These are phyloP conservation scores for Entoloma clypeatum DNA, from an alignment of 1,284 basidiomycete genomes.

Conservation along the genomic window DNA sequence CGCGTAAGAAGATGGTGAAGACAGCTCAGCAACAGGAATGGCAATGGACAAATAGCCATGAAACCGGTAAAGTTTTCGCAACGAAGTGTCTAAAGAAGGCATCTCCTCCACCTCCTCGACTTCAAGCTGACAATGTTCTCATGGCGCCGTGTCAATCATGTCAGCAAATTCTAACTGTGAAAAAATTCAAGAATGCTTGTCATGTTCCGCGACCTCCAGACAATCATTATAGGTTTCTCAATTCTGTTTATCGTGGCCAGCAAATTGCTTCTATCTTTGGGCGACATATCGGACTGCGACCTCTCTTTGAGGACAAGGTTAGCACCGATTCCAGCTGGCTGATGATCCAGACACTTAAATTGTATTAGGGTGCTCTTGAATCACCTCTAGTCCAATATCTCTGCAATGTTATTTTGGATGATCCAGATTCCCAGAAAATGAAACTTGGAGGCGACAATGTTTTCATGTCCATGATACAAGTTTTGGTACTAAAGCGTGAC, in stretches of 20 bases:
- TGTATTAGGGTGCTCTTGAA: background rate
- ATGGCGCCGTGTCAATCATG: background rate
- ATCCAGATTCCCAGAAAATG: too few species aligned
- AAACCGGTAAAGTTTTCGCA: background rate
- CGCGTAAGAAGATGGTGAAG: slow-evolving; percentile 2
- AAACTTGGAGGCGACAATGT: slow-evolving; percentile 15
- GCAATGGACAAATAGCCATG: slow-evolving; percentile 3
- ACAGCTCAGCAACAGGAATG: slow-evolving; percentile 5
- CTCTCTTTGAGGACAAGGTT: slow-evolving; percentile 1
- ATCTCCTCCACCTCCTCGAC: background rate
- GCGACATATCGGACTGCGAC: background rate
- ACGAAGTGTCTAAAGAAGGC: background rate
- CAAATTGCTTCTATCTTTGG: background rate
- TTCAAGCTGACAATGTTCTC: too few species aligned
- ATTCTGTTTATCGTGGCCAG: background rate
- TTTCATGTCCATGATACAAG: slow-evolving; percentile 27
- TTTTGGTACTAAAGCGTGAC: slow-evolving; percentile 23
- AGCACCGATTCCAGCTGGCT: background rate
- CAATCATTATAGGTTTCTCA: slow-evolving; percentile 5
- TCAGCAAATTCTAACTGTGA: background rate
- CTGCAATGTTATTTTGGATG: background rate
- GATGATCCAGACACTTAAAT: too few species aligned
- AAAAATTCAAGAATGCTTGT: slow-evolving; percentile 3
- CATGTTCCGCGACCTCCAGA: background rate
- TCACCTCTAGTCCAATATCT: slow-evolving; percentile 1